Base-by-base conservation (phyloP, 1,139 yeast genomes). In the Magnusiomyces clavatus region DNA sequence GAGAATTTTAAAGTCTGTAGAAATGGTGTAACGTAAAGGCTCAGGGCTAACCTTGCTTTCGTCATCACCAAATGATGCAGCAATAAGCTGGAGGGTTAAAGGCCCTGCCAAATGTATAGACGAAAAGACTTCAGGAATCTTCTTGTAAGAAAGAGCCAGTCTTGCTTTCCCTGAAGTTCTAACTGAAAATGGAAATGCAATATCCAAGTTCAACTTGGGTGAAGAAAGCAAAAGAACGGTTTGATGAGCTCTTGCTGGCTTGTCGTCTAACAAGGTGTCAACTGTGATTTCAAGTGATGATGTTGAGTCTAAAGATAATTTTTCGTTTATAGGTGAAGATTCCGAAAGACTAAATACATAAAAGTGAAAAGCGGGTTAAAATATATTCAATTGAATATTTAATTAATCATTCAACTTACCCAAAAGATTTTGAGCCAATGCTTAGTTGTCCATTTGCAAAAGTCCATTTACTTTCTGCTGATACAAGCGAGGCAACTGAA, bases 141-240 rank as follows among this genome's bases (percentile, higher is more conserved):
- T 50, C 41, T 59, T 58, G 55, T 58, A 60, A 8, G 69, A 57
- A 39, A 69, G 56, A 14, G 59, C 52, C 13, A 63, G 57, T 51
- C 64, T 61, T 29, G 67, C 68, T 43, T 58, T 59, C 36, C 64
- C 64, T 43, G 54, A 52, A 35, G 62, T 60, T 43, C 57, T 54
- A 34, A 60, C 64, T 19, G 56, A 41, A 6, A 60, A 57, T 2
- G 67, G 59, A 53, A 58, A 62, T 40, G 62, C 48, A 48, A 61
- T 59, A 44, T 62, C 63, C 43, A 64, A 54, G 3, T 60, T 63
- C 5, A 57, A 49, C 29, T 49, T 49, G 12, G 58, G 58, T 41
- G 64, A 64, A 13, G 54, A 44, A 41, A 65, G 45, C 34, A 60
- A 50, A 11, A 58, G 65, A 34, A 62, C 57, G 2, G 65, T 58